Evolutionary conservation across 495 filamentous ascomycete species (phyloP), one percentile per base, ranked within the genome.

Genomic region (Hypomontagnella monticulosa): DNA sequence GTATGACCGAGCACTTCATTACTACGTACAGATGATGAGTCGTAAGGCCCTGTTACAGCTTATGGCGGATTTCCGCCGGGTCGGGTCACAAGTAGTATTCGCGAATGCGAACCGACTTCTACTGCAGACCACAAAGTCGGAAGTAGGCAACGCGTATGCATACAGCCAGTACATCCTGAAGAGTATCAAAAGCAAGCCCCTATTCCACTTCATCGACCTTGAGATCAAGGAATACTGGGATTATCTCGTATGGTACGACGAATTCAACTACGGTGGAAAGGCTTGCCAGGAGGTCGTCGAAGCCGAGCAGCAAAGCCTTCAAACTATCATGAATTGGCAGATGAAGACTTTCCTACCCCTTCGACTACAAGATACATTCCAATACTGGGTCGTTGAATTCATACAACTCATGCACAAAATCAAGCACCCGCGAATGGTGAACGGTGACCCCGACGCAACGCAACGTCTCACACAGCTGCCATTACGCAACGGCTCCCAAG

Each of bases 201-300:
- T 96, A 0, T 99, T 99, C 81, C 90, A 96, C 73, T 99, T 99
- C 76, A 88, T 99, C 47, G 96, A 99, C 67, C 83, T 99, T 8
- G 91, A 97, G 66, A 96, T 99, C 73, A 97, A 93, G 68, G 95
- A 99, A 74, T 99, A 98, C 74, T 99, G 95, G 95, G 95, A 99
- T 72, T 98, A 97, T 75, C 87, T 99, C 0, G 88, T 97, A n/a
- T 99, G 95, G 95, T 97, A 97, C 63, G 95, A 99, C 74, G 93
- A 97, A 77, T 95, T 93, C 80, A 99, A 99, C 76, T 97, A 97
- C 73, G 95, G 95, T 52, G 95, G 95, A 55, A 97, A 95, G 71
- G 96, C 92, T 2, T 95, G 91, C 71, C 84, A 87, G 30, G 85
- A 95, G 66, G 91, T 97, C 9, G 82, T 89, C 23, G 95, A 96